phyloP scores from a whole-genome alignment of 2,329 filamentous ascomycete species.

The Biscogniauxia marginata region DNA sequence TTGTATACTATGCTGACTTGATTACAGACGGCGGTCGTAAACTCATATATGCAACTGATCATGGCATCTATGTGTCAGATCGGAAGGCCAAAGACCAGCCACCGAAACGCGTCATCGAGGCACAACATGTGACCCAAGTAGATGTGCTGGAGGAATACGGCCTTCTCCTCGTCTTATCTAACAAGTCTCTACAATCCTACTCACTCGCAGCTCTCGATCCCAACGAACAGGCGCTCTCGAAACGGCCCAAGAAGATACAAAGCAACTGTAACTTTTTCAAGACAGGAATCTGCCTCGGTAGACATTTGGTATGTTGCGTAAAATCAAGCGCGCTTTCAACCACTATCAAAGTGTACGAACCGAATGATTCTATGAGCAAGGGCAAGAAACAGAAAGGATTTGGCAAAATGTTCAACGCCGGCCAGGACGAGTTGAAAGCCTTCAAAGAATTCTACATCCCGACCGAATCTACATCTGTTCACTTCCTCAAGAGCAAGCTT shows the following conservation, averaged over 20 bases:
- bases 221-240: slow-evolving; percentile 75
- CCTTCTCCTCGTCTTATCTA: slow-evolving; percentile 84
- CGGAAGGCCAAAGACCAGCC: slow-evolving; percentile 80
- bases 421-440: slow-evolving; percentile 91
- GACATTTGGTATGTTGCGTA: slow-evolving; percentile 93
- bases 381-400: slow-evolving; percentile 95
- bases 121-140: slow-evolving; percentile 85
- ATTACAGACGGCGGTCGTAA: slow-evolving; percentile 87
- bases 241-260: slow-evolving; percentile 92
- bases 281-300: slow-evolving; percentile 88
- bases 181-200: slow-evolving; percentile 91
- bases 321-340: slow-evolving; percentile 91
- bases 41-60: slow-evolving; percentile 90
- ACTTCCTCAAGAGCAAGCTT: slow-evolving; percentile 94
- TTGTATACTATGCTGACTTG: slow-evolving; percentile 13
- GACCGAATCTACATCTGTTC: slow-evolving; percentile 95
- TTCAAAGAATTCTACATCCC: slow-evolving; percentile 99
- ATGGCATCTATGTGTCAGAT: slow-evolving; percentile 88
- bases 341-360: slow-evolving; percentile 99
- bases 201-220: slow-evolving; percentile 82
- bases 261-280: slow-evolving; percentile 99
- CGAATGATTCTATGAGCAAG: slow-evolving; percentile 90
- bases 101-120: slow-evolving; percentile 83
- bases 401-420: slow-evolving; percentile 89
- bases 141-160: slow-evolving; percentile 96